Percentiles rank a stretch among this genome's conserved stretches.
phyloP scores from a whole-genome alignment of 2,329 filamentous ascomycete genomes.

The Fusarium annulatum region DNA sequence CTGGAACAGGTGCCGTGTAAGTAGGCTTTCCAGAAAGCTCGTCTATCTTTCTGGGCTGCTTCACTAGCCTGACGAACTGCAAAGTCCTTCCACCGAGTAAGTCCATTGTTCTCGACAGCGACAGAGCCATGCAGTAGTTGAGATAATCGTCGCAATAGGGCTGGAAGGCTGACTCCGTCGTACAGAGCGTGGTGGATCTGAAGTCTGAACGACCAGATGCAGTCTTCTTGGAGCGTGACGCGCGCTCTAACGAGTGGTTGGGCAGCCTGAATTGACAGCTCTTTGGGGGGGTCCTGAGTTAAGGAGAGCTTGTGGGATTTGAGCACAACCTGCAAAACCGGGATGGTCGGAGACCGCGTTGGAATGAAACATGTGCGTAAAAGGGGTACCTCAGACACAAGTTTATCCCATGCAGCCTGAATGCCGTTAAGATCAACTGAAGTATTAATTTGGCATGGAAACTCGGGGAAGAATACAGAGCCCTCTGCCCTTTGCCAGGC shows the following conservation, averaged over 20 bases:
- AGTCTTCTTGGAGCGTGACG: constrained; percentile 10
- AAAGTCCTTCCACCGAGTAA: constrained; percentile 46
- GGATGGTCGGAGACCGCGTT: constrained; percentile 57
- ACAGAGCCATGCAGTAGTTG: constrained; percentile 11
- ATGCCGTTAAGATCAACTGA: constrained; percentile 55
- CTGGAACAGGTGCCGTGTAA: constrained; percentile 38
- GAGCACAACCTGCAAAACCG: constrained; percentile 73
- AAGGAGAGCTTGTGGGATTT: constrained; percentile 30
- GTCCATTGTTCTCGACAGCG: background rate
- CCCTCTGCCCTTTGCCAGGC: constrained; percentile 78
- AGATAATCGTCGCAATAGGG: constrained; percentile 61
- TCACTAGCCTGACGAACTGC: constrained; percentile 16
- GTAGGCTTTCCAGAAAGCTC: constrained; percentile 57
- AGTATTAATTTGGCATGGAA: constrained; percentile 67
- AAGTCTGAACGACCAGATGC: constrained; percentile 57
- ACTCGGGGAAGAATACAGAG: constrained; percentile 77
- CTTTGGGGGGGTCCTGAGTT: background rate
- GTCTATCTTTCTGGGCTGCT: constrained; percentile 27
- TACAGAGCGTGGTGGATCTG: constrained; percentile 89
- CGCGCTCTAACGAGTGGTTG: constrained; percentile 29
- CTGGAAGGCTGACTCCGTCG: constrained; percentile 81
- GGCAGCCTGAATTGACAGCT: background rate
- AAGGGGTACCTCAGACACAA: constrained; percentile 69
- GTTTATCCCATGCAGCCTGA: constrained; percentile 67
- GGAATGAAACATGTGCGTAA: constrained; percentile 75